Percentiles rank a stretch among this genome's conserved stretches.
These are phyloP conservation scores for Monosporozyma solicola DNA, from an alignment of 805 yeast species.

Conservation along the genomic window DNA sequence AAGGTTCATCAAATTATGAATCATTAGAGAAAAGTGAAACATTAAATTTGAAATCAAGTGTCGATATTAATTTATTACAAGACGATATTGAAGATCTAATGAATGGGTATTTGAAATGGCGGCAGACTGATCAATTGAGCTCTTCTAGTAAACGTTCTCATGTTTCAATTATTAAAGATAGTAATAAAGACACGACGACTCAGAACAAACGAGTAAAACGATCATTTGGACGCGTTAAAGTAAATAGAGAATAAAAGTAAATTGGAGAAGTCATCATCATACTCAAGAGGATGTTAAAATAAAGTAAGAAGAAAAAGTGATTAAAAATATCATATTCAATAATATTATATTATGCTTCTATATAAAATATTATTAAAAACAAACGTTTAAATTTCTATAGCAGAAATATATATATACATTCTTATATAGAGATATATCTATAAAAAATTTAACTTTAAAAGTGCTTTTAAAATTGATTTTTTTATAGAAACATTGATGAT, in stretches of 20 bases:
- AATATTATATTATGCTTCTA: background rate
- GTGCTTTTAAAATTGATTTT: background rate
- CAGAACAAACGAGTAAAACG: background rate
- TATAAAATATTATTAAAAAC: background rate
- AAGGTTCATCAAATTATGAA: constrained; percentile 22
- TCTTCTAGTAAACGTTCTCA: background rate
- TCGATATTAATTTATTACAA: background rate
- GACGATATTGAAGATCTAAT: background rate
- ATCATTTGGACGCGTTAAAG: background rate
- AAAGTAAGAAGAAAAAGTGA: too few relatives aligned
- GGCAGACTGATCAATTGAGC: background rate
- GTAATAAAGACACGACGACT: background rate
- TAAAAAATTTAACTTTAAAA: background rate
- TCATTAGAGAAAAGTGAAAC: constrained; percentile 3
- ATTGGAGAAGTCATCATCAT: too few relatives aligned
- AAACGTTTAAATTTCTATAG: background rate
- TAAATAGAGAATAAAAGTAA: background rate
- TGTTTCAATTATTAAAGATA: background rate
- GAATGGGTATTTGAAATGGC: background rate
- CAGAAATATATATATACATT: background rate
- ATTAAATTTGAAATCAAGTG: background rate
- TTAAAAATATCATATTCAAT: background rate
- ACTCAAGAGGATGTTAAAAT: background rate
- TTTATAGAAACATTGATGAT: background rate
- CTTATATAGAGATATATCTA: background rate